These are phyloP conservation scores for Kalmusia sp. DNA, from an alignment of 2,329 filamentous ascomycete species.

Conservation along the genomic window DNA sequence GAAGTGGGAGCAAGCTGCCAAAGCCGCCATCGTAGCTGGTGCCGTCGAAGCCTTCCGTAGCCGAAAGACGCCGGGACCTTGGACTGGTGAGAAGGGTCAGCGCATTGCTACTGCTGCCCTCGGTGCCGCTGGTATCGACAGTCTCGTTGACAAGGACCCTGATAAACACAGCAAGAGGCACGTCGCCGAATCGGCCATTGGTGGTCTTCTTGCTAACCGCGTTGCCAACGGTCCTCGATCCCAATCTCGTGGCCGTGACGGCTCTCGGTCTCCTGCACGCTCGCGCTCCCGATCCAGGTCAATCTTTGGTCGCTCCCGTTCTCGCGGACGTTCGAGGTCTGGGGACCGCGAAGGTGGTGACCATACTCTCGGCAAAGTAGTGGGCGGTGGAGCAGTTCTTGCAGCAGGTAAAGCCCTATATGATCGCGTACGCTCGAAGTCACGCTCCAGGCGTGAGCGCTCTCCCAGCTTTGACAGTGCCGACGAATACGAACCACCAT, in stretches of 20 bases:
- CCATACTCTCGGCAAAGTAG: conserved; percentile 57
- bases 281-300: conserved; percentile 71
- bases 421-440: conserved; percentile 63
- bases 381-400: conserved; percentile 57
- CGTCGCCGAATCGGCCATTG: conserved; percentile 84
- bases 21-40: conserved; percentile 87
- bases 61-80: conserved; percentile 85
- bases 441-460: conserved; percentile 55
- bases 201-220: conserved; percentile 85
- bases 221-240: conserved; percentile 80
- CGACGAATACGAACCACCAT: conserved; percentile 59
- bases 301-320: conserved; percentile 39
- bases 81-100: conserved; percentile 91
- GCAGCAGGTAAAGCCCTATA: conserved; percentile 60
- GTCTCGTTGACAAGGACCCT: conserved; percentile 70
- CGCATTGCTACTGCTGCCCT: conserved; percentile 86
- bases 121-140: conserved; percentile 86
- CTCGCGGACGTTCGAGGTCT: conserved; percentile 54
- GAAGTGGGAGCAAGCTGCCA: conserved; percentile 77
- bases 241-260: conserved; percentile 60
- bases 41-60: conserved; percentile 92
- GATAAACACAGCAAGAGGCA: conserved; percentile 80
- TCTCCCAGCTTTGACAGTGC: conserved; percentile 55
- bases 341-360: conserved; percentile 50
- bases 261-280: conserved; percentile 63